Evolutionary conservation across 164 flowering plant species (phyloP).

Genomic region (Malania oleifera): DNA sequence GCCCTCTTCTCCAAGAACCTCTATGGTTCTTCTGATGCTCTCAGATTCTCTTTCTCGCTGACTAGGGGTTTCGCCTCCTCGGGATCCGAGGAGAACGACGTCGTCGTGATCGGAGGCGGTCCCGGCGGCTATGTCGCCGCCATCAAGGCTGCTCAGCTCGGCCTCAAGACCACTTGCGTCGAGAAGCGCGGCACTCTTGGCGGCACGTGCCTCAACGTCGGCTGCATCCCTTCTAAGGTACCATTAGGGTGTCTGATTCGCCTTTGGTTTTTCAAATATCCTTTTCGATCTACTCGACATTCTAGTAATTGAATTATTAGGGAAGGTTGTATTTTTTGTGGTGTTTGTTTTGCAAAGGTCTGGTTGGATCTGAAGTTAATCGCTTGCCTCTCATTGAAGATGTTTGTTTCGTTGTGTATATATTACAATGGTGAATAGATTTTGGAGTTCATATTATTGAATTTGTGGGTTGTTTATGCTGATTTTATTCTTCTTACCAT

Average conservation of each 20-base stretch:
- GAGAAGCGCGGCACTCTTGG: constrained; percentile 94
- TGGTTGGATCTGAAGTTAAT: too few relatives aligned
- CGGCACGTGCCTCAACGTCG: constrained; percentile 95
- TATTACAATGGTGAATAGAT: too few relatives aligned
- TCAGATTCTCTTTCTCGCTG: constrained; percentile 32
- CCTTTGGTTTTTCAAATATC: too few relatives aligned
- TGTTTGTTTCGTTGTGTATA: too few relatives aligned
- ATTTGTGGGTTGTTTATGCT: too few relatives aligned
- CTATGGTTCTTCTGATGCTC: constrained; percentile 19
- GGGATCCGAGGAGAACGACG: constrained; percentile 84
- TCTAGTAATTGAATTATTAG: too few relatives aligned
- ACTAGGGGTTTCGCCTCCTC: constrained; percentile 54
- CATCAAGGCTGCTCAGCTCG: constrained; percentile 92
- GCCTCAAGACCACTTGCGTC: constrained; percentile 87
- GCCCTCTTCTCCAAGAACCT: constrained; percentile 25
- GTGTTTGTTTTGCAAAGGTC: too few relatives aligned
- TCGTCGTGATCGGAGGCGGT: constrained; percentile 88
- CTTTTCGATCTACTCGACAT: too few relatives aligned
- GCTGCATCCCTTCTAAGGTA: constrained; percentile 98
- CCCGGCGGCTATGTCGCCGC: constrained; percentile 99
- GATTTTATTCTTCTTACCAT: too few relatives aligned
- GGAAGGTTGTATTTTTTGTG: too few relatives aligned
- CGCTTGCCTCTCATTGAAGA: too few relatives aligned
- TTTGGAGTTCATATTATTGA: too few relatives aligned
- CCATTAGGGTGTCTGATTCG: background rate